These are phyloP conservation scores for Dioscorea zingiberensis DNA, from an alignment of 106 monocot genomes.

Conservation along the genomic window DNA sequence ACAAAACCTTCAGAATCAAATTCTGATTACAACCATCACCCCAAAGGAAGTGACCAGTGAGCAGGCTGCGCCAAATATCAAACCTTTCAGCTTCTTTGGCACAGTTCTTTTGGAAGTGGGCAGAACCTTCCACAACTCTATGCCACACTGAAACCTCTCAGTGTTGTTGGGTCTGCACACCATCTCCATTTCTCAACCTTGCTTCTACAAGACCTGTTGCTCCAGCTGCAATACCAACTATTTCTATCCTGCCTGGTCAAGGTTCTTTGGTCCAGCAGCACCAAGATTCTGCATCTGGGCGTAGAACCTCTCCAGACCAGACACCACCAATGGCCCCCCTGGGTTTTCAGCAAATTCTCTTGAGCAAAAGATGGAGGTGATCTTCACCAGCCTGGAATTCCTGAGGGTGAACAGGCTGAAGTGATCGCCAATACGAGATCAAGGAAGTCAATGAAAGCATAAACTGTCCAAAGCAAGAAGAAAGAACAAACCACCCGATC, in stretches of 20 bases:
- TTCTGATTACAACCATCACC: conserved; percentile 17
- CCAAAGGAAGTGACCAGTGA: conserved; percentile 56
- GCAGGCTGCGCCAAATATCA: conserved; percentile 63
- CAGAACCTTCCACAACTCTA: conserved; percentile 37
- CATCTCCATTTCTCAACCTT: conserved; percentile 10
- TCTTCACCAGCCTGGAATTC: background rate
- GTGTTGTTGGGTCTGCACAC: conserved; percentile 11
- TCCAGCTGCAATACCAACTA: background rate
- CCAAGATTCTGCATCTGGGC: background rate
- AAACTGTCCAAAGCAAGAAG: conserved; percentile 21
- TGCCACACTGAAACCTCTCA: conserved; percentile 37
- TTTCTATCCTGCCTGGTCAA: background rate
- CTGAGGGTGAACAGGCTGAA: conserved; percentile 3
- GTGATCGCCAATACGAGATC: background rate
- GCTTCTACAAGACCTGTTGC: conserved; percentile 3
- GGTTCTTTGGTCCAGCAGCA: background rate
- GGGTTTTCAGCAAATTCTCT: conserved; percentile 5
- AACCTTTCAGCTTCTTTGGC: conserved; percentile 83
- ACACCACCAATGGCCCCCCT: conserved; percentile 6
- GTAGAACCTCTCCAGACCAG: conserved; percentile 5
- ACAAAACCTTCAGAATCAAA: conserved; percentile 4
- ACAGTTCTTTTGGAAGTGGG: conserved; percentile 43
- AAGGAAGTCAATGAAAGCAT: conserved; percentile 24
- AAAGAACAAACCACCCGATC: conserved; percentile 16
- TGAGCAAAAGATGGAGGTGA: conserved; percentile 1